phyloP scores from a whole-genome alignment of 2,329 filamentous ascomycete species.

The Trichoderma hamatum region DNA sequence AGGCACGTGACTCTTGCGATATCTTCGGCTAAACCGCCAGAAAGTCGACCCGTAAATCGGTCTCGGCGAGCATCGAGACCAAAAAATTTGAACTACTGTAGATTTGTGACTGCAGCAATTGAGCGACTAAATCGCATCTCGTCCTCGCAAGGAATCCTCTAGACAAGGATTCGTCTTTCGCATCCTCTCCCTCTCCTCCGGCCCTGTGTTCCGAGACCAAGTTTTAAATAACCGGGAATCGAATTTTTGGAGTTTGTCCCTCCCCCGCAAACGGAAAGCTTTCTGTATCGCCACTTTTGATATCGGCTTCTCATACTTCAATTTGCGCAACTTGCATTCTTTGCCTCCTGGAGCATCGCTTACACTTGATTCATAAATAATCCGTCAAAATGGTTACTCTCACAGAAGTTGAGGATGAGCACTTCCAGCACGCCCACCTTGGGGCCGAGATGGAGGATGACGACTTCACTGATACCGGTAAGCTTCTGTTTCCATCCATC shows the following conservation, averaged over 20 bases:
- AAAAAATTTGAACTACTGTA: conserved; percentile 29
- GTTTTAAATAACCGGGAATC: neutral
- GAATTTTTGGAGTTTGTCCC: neutral
- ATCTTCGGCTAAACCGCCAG: conserved; percentile 28
- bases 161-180: neutral
- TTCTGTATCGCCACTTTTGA: conserved; percentile 11
- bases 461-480: conserved; percentile 94
- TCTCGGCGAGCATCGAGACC: conserved; percentile 12
- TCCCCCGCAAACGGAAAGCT: conserved; percentile 8
- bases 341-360: neutral
- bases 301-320: neutral
- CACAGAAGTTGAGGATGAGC: conserved; percentile 94
- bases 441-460: conserved; percentile 80
- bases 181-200: neutral
- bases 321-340: conserved; percentile 8
- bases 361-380: conserved; percentile 20
- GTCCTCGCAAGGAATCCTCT: neutral
- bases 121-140: conserved; percentile 17
- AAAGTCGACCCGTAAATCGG: conserved; percentile 15
- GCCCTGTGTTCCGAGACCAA: neutral
- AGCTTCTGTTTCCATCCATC: conserved; percentile 34
- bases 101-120: conserved; percentile 21
- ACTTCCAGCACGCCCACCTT: conserved; percentile 75
- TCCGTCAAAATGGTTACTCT: conserved; percentile 83
- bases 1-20: conserved; percentile 27